Evolutionary conservation across 495 filamentous ascomycete species (phyloP).

Genomic region (Lasiosphaeriaceae sp.): DNA sequence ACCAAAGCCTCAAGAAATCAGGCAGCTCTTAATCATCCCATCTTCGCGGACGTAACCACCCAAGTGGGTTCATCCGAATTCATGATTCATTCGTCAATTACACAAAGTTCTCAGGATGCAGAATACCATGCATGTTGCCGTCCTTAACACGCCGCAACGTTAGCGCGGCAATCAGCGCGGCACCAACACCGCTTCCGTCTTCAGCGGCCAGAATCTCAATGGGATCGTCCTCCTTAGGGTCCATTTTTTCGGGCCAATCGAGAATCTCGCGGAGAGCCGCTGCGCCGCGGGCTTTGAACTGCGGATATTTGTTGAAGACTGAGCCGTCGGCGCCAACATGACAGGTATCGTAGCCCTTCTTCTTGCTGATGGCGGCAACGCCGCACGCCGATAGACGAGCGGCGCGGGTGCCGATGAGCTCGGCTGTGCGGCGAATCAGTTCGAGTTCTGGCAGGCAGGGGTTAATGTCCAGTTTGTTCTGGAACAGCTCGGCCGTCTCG

Average conservation of each 20-base stretch:
- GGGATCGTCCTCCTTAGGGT: slow-evolving; percentile 66
- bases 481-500: slow-evolving; percentile 78
- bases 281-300: slow-evolving; percentile 90
- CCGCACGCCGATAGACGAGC: slow-evolving; percentile 91
- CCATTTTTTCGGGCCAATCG: slow-evolving; percentile 72
- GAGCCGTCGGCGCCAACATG: slow-evolving; percentile 95
- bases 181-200: slow-evolving; percentile 94
- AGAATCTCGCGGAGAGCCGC: slow-evolving; percentile 88
- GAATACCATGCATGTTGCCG: slow-evolving; percentile 75
- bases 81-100: neutral
- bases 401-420: slow-evolving; percentile 90
- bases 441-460: slow-evolving; percentile 74
- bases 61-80: no score
- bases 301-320: slow-evolving; percentile 97
- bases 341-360: slow-evolving; percentile 82
- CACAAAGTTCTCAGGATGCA: slow-evolving; percentile 61
- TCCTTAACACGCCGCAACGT: slow-evolving; percentile 80
- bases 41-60: neutral
- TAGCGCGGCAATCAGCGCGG: slow-evolving; percentile 88
- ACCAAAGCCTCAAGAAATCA: neutral
- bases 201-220: slow-evolving; percentile 83
- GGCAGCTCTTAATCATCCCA: neutral
- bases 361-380: slow-evolving; percentile 90
- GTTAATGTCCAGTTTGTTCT: slow-evolving; percentile 63
- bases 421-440: slow-evolving; percentile 79